Evolutionary conservation across 768 basidiomycete genomes (phyloP).

Genomic region (Pulveroboletus sp.): DNA sequence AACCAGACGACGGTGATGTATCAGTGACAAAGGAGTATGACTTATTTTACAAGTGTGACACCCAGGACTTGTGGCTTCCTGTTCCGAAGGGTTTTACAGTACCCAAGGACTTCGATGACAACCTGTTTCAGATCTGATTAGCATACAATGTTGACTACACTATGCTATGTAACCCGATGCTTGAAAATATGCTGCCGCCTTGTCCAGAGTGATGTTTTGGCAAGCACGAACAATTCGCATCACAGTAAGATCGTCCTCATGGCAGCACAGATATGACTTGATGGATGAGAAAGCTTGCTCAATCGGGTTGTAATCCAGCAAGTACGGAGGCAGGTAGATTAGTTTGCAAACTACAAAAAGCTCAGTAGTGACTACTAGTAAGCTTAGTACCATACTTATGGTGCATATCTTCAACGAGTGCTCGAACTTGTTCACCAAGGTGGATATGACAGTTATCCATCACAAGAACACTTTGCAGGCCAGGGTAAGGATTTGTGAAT

Average conservation of each 20-base stretch:
- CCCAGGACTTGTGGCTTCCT: conserved; percentile 1
- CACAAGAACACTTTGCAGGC: background rate
- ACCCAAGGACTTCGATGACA: background rate
- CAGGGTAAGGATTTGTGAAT: background rate
- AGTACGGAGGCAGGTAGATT: conserved; percentile 25
- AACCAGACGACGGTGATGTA: background rate
- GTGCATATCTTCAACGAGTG: background rate
- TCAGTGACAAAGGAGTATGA: background rate
- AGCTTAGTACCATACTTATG: too few relatives aligned
- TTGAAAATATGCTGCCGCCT: conserved; percentile 4
- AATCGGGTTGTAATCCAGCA: conserved; percentile 27
- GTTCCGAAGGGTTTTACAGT: conserved; percentile 6
- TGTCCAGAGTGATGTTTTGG: conserved; percentile 2
- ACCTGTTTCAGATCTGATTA: background rate
- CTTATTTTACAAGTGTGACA: background rate
- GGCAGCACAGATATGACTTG: background rate
- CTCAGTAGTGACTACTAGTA: too few relatives aligned
- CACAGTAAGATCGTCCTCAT: background rate
- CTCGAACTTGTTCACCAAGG: background rate
- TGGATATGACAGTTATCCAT: background rate
- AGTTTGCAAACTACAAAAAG: conserved; percentile 20
- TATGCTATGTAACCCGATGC: conserved; percentile 2
- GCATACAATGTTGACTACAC: background rate
- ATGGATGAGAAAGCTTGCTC: conserved; percentile 19
- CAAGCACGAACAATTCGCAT: background rate